phyloP scores from a whole-genome alignment of 2,329 filamentous ascomycete species.

The Colletotrichum orbiculare region DNA sequence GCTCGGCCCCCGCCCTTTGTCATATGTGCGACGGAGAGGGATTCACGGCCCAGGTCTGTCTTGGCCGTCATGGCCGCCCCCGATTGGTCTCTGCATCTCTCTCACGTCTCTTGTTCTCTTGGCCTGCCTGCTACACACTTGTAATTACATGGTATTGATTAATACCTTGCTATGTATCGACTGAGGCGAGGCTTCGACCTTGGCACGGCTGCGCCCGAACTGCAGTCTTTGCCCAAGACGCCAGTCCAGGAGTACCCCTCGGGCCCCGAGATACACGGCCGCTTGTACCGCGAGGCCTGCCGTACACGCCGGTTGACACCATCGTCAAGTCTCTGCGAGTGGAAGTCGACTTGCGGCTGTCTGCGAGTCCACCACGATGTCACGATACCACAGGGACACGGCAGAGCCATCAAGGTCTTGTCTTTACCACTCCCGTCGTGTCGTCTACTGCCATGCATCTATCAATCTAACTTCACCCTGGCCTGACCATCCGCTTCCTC shows the following conservation, averaged over 20 bases:
- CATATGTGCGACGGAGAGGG: neutral
- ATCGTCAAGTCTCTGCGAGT: constrained; percentile 5
- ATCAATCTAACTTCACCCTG: neutral
- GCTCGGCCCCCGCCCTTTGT: constrained; percentile 11
- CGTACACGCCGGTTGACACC: constrained; percentile 25
- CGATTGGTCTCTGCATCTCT: constrained; percentile 25
- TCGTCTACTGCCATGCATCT: too few relatives aligned
- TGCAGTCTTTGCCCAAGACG: constrained; percentile 5
- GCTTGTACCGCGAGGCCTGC: constrained; percentile 28
- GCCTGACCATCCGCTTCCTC: constrained; percentile 22
- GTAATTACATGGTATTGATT: neutral
- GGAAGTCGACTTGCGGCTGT: neutral
- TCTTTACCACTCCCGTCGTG: too few relatives aligned
- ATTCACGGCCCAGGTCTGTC: constrained; percentile 12
- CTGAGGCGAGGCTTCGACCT: neutral
- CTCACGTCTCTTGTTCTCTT: constrained; percentile 8
- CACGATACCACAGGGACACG: too few relatives aligned
- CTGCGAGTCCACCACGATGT: constrained; percentile 6
- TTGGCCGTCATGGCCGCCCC: constrained; percentile 18
- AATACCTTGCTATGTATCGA: too few relatives aligned
- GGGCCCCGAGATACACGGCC: constrained; percentile 23
- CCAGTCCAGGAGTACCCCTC: constrained; percentile 26
- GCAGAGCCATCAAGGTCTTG: too few relatives aligned
- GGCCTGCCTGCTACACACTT: neutral
- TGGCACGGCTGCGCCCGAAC: constrained; percentile 32